Evolutionary conservation across 352 stramenopile genomes (phyloP).

Genomic region (Thalassiosira tumida): DNA sequence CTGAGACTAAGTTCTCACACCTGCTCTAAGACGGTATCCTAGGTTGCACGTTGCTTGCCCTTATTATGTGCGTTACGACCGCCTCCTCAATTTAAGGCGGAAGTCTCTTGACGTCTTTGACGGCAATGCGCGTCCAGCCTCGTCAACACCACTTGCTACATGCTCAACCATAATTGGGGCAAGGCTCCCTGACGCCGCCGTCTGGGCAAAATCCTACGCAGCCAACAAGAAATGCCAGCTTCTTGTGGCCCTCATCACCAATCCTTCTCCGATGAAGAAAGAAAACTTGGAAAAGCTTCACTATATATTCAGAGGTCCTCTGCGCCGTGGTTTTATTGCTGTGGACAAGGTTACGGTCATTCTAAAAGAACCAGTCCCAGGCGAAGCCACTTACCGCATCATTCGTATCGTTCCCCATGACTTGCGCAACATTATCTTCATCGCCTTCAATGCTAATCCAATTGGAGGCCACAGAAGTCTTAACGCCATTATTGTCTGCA

Average conservation of each 20-base stretch:
- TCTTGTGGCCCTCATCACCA: background rate
- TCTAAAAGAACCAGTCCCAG: background rate
- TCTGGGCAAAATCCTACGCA: background rate
- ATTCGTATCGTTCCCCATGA: conserved; percentile 19
- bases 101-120: too few relatives aligned
- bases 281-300: background rate
- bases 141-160: too few relatives aligned
- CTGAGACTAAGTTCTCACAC: too few relatives aligned
- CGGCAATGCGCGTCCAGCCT: too few relatives aligned
- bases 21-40: too few relatives aligned
- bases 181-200: background rate
- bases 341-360: conserved; percentile 15
- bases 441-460: conserved; percentile 62
- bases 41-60: too few relatives aligned
- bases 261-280: background rate
- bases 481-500: conserved; percentile 1
- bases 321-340: background rate
- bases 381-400: background rate
- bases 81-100: too few relatives aligned
- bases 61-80: too few relatives aligned
- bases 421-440: conserved; percentile 56
- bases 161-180: too few relatives aligned
- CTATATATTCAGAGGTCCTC: background rate
- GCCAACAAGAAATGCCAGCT: background rate
- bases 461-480: conserved; percentile 37